Evolutionary conservation across 768 basidiomycete genomes (phyloP), one percentile per base, ranked within the genome.

Genomic region (Galerina marginata): DNA sequence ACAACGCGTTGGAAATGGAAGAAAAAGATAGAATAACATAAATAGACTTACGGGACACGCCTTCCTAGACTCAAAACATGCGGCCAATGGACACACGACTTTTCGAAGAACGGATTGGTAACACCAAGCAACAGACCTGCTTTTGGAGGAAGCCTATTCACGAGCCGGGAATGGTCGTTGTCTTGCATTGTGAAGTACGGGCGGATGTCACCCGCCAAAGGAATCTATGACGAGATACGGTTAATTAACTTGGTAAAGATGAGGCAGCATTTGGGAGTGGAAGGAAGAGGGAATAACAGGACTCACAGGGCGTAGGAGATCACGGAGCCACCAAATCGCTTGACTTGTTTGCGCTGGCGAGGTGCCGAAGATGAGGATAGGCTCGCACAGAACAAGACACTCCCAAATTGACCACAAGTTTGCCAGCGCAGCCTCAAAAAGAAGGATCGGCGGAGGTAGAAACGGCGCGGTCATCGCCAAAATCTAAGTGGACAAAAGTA

Each of bases 171-270:
- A 63, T 90, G 87, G 60, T 97, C 95, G n/a, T 83, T 83, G 68
- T 98, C 96, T 71, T 98, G 96, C 67, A 99, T 95, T 14, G 96
- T 97, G 65, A 98, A 92, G 73, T 96, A 99, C 0, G 96, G 96
- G 9, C 96, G 84, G 67, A 93, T 86, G 69, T 99, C 96, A 1
- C 86, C 86, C 0, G 89, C 85, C 7, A 93, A 79, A 3, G 95
- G 93, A 33, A 96, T 88, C 93, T 95, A 20, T 38, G 33, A 15
- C 60, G 44, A 63, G 45, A 29, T 37, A 49, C 20, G 42, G 33
- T 4, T 12, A n/a, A n/a, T 26, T 12, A 43, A 54, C 26, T 46
- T 29, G 9, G 39, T 14, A 37, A 48, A 20, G 9, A 42, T 6
- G 37, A 33, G 29, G 29, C 29, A 7, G 29, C 0, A 33, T 33